These are phyloP conservation scores for Fusarium ramigenum DNA, from an alignment of 2,329 filamentous ascomycete genomes.

Conservation along the genomic window DNA sequence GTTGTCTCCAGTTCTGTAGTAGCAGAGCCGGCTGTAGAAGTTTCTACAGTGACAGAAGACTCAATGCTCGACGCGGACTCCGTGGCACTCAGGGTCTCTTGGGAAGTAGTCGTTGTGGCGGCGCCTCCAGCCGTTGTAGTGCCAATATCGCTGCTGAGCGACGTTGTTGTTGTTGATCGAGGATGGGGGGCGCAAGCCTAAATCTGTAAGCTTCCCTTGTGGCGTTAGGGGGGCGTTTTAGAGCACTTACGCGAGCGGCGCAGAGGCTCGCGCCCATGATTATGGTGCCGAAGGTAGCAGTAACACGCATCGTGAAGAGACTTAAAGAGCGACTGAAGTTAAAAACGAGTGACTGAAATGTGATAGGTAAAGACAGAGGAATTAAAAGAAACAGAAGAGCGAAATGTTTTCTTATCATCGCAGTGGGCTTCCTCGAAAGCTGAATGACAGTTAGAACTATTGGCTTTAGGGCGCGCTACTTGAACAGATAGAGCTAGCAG, in stretches of 20 bases:
- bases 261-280: not conserved
- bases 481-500: not conserved
- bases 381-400: not conserved
- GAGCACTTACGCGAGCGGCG: not conserved
- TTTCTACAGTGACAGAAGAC: fast-evolving
- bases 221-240: not conserved
- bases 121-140: not conserved
- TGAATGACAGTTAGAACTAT: not conserved
- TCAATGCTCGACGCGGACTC: not conserved
- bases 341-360: not conserved
- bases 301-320: not conserved
- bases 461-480: not conserved
- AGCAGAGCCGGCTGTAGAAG: not conserved
- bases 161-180: not conserved
- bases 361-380: not conserved
- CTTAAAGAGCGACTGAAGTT: not conserved
- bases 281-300: not conserved
- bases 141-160: not conserved
- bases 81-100: not conserved
- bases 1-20: not conserved
- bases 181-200: slow-evolving; percentile 6
- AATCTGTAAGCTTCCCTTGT: not conserved
- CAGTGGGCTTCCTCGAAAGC: not conserved
- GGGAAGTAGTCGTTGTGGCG: not conserved
- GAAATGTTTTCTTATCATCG: not conserved